Conservation (phyloP, 2,329 filamentous ascomycete species). For the Dothideomycetidae sp. region DNA sequence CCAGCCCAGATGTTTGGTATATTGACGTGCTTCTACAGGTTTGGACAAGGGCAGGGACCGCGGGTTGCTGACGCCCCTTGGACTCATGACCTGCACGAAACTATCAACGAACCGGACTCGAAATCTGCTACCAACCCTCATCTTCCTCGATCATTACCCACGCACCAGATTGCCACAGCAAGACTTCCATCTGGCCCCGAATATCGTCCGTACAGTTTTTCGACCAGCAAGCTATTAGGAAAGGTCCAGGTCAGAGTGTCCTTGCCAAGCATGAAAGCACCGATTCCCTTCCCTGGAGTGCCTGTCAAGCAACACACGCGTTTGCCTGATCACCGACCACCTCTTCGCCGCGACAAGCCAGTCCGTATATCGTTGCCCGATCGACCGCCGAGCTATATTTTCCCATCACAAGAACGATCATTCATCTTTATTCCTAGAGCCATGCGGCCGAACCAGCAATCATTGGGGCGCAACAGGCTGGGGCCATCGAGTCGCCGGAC, state of each 20-base stretch:
- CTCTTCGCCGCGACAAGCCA: constrained; percentile 86
- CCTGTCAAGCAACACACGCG: constrained; percentile 84
- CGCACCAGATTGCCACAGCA: constrained; percentile 4
- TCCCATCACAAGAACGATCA: constrained; percentile 75
- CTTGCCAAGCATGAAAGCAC: constrained; percentile 58
- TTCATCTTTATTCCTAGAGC: constrained; percentile 97
- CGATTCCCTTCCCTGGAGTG: constrained; percentile 58
- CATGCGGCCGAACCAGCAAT: constrained; percentile 82
- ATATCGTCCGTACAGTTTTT: constrained; percentile 38
- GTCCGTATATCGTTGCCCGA: constrained; percentile 83
- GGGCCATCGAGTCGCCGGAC: constrained; percentile 22
- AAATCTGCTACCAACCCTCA: constrained; percentile 4
- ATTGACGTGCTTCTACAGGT: background rate
- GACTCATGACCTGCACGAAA: constrained; percentile 84
- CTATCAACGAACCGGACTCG: constrained; percentile 33
- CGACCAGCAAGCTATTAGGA: constrained; percentile 68
- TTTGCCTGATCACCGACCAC: constrained; percentile 85
- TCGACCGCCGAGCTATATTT: constrained; percentile 70
- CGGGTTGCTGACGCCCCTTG: constrained; percentile 61
- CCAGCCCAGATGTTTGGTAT: background rate
- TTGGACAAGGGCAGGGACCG: constrained; percentile 25
- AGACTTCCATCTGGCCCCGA: constrained; percentile 7
- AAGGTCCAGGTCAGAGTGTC: constrained; percentile 75
- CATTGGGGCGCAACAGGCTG: constrained; percentile 50
- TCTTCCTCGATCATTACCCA: background rate